Evolutionary conservation across 805 yeast species (phyloP).

Genomic region (Saturnispora diversa): DNA sequence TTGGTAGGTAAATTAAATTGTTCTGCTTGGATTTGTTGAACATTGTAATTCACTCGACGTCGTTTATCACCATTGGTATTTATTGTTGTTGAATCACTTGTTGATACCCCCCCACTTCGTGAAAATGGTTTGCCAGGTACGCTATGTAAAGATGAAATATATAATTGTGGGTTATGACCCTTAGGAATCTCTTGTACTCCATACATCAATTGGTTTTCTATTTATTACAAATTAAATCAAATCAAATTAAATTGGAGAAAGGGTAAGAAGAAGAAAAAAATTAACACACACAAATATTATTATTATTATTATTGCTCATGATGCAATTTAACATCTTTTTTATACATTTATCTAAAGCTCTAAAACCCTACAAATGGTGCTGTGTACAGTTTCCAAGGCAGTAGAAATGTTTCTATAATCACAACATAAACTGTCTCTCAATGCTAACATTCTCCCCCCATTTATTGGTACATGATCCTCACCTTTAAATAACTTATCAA

Average conservation of each 20-base stretch:
- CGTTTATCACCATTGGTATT: slow-evolving; percentile 19
- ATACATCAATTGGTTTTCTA: too few relatives aligned
- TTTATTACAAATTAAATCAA: too few relatives aligned
- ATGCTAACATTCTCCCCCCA: slow-evolving; percentile 17
- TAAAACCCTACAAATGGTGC: not conserved
- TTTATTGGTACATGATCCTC: slow-evolving; percentile 10
- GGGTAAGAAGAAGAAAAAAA: not conserved
- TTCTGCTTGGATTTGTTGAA: slow-evolving; percentile 27
- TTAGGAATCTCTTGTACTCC: slow-evolving; percentile 26
- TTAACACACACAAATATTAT: too few relatives aligned
- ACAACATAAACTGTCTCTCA: slow-evolving; percentile 24
- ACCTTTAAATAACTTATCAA: slow-evolving; percentile 19
- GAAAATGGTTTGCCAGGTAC: not conserved
- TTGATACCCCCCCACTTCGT: not conserved
- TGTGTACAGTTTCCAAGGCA: slow-evolving; percentile 13
- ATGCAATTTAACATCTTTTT: not conserved
- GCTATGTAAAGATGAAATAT: slow-evolving; percentile 24
- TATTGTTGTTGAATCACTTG: slow-evolving; percentile 7
- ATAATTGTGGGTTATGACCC: slow-evolving; percentile 20
- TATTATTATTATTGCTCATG: too few relatives aligned
- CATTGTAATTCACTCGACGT: slow-evolving; percentile 30
- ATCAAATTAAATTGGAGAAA: not conserved
- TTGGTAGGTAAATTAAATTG: slow-evolving; percentile 15
- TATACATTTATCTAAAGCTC: not conserved
- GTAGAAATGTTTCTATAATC: slow-evolving; percentile 16